These are phyloP conservation scores for Hebeloma cylindrosporum DNA, from an alignment of 768 basidiomycete genomes.

Conservation along the genomic window DNA sequence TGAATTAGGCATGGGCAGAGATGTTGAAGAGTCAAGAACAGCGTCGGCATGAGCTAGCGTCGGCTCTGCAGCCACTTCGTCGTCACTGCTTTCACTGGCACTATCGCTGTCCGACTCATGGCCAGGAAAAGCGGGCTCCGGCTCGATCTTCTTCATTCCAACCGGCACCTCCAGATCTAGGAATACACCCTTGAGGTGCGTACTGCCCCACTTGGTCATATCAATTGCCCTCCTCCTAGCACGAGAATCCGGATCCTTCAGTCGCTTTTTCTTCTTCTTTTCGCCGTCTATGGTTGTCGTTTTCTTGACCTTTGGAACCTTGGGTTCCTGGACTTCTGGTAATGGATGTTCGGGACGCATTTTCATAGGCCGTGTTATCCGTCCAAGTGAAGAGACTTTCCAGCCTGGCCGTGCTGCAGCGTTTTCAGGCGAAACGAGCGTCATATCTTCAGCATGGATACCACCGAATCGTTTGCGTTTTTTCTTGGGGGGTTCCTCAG, in stretches of 20 bases:
- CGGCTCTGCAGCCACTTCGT: neutral
- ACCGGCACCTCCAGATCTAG: constrained; percentile 44
- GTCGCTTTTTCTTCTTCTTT: constrained; percentile 45
- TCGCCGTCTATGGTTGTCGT: constrained; percentile 19
- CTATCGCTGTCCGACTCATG: no score
- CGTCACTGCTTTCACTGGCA: constrained; percentile 13
- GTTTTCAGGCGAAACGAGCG: constrained; percentile 58
- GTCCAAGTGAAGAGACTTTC: constrained; percentile 66
- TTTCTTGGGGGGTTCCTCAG: constrained; percentile 42
- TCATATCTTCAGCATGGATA: constrained; percentile 60
- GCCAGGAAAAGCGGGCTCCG: no score
- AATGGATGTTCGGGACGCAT: constrained; percentile 73
- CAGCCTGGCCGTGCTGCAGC: constrained; percentile 56
- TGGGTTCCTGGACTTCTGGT: constrained; percentile 26
- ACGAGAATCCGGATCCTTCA: constrained; percentile 52
- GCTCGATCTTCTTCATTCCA: constrained; percentile 16
- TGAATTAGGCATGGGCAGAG: neutral
- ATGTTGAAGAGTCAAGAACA: constrained; percentile 1
- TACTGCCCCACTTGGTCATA: constrained; percentile 67
- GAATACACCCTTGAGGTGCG: constrained; percentile 69
- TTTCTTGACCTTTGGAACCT: constrained; percentile 16
- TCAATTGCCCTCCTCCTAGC: constrained; percentile 70
- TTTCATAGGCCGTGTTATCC: constrained; percentile 62
- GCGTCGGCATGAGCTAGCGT: neutral
- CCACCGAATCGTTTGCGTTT: constrained; percentile 40